Percentiles rank a stretch among this genome's conserved stretches.
phyloP scores from a whole-genome alignment of 108 stramenopile genomes.

The Craspedostauros australis region DNA sequence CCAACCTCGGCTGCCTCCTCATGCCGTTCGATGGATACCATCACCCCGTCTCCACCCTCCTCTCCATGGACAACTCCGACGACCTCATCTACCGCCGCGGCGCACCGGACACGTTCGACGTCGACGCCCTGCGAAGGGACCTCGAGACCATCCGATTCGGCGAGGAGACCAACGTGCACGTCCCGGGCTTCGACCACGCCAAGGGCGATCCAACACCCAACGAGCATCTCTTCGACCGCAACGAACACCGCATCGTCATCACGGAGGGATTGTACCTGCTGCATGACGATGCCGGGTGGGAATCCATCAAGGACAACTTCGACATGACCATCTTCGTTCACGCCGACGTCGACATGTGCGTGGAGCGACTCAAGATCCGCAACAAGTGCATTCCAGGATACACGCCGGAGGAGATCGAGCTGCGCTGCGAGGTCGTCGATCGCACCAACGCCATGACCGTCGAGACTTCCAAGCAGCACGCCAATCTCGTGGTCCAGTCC shows the following conservation, averaged over 20 bases:
- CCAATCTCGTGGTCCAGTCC: constrained; percentile 11
- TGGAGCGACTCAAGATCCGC: constrained; percentile 37
- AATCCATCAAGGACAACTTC: constrained; percentile 18
- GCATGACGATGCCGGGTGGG: constrained; percentile 43
- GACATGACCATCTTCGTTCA: constrained; percentile 38
- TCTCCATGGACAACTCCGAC: constrained; percentile 19
- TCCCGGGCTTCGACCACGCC: constrained; percentile 54
- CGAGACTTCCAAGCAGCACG: constrained; percentile 1
- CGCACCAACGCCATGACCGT: constrained; percentile 32
- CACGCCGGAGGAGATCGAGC: constrained; percentile 38
- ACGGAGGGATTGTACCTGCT: constrained; percentile 48
- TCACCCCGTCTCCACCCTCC: constrained; percentile 16
- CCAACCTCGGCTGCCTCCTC: neutral
- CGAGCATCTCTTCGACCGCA: constrained; percentile 29
- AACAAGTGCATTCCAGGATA: constrained; percentile 58
- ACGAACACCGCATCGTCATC: constrained; percentile 28
- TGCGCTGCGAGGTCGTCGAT: constrained; percentile 42
- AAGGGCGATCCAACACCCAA: constrained; percentile 40
- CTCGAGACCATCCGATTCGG: constrained; percentile 12
- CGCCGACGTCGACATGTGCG: constrained; percentile 38
- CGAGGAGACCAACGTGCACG: constrained; percentile 1
- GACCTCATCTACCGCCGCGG: constrained; percentile 52
- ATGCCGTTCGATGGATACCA: constrained; percentile 48
- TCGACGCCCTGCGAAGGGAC: neutral
- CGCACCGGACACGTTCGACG: constrained; percentile 40